These are phyloP conservation scores for Mediolabrus comicus DNA, from an alignment of 108 stramenopile species.

Conservation along the genomic window DNA sequence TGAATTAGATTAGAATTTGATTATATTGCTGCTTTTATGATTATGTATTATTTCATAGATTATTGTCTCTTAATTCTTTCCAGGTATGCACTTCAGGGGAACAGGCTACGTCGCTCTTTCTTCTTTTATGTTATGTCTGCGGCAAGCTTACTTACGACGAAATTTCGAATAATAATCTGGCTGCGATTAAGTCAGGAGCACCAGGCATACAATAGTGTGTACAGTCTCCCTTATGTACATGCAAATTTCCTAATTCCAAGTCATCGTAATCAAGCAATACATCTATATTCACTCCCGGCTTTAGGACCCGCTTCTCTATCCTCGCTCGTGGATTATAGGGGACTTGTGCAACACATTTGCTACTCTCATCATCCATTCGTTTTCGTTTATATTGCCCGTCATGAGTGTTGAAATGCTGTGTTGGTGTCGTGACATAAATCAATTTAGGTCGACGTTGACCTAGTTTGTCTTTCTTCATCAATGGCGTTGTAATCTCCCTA, in stretches of 20 bases:
- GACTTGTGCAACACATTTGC: conserved; percentile 3
- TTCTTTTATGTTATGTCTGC: background rate
- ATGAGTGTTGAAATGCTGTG: conserved; percentile 26
- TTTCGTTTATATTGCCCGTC: conserved; percentile 6
- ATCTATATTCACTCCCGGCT: conserved; percentile 26
- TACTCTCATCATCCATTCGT: background rate
- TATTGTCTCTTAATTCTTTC: no score
- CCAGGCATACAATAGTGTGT: conserved; percentile 39
- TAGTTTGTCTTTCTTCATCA: conserved; percentile 1
- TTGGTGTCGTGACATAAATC: conserved; percentile 22
- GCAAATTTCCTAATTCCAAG: conserved; percentile 15
- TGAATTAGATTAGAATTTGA: no score
- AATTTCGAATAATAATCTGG: background rate
- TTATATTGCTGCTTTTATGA: no score
- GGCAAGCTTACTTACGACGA: background rate
- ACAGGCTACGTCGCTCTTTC: no score
- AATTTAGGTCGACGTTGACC: conserved; percentile 12
- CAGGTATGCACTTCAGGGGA: no score
- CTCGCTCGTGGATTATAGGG: conserved; percentile 19
- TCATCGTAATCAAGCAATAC: conserved; percentile 29
- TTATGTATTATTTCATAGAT: no score
- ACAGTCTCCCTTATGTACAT: conserved; percentile 21
- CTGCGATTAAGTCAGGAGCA: background rate
- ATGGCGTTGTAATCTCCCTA: conserved; percentile 1
- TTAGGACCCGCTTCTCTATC: conserved; percentile 14